phyloP scores from a whole-genome alignment of 208 protist genomes.

The Spongospora subterranea region DNA sequence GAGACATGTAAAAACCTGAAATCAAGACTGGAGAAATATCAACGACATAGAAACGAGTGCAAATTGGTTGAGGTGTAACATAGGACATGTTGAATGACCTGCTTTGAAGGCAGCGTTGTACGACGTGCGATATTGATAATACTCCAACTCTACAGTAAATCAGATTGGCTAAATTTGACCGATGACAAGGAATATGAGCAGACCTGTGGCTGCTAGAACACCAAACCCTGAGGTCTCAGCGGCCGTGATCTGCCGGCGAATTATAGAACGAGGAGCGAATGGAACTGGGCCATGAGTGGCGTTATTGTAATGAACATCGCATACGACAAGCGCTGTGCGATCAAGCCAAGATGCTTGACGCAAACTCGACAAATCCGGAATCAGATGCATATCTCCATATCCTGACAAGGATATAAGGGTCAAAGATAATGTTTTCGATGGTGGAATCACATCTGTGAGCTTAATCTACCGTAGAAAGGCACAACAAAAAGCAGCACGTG shows the following conservation, averaged over 20 bases:
- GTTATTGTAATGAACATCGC: conserved; percentile 48
- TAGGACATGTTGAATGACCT: no score
- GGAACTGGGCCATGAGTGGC: conserved; percentile 20
- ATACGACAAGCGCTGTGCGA: background rate
- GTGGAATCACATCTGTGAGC: no score
- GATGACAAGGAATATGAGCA: background rate
- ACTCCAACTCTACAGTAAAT: conserved; percentile 34
- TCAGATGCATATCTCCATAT: conserved; percentile 57
- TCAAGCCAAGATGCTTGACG: conserved; percentile 36
- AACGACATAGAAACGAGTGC: no score
- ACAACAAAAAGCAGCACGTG: no score
- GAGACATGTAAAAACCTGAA: no score
- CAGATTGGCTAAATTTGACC: background rate
- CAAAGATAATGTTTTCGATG: no score
- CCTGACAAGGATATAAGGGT: background rate
- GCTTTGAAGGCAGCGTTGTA: conserved; percentile 7
- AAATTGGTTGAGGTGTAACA: no score
- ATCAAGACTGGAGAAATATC: no score
- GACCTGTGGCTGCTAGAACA: conserved; percentile 34
- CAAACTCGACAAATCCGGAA: conserved; percentile 21
- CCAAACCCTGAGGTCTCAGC: background rate
- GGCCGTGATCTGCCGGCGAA: background rate
- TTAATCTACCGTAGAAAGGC: no score
- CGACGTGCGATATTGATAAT: conserved; percentile 35
- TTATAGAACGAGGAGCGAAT: conserved; percentile 50